phyloP scores from a whole-genome alignment of 1,284 basidiomycete genomes.

The Puccinia hordei region DNA sequence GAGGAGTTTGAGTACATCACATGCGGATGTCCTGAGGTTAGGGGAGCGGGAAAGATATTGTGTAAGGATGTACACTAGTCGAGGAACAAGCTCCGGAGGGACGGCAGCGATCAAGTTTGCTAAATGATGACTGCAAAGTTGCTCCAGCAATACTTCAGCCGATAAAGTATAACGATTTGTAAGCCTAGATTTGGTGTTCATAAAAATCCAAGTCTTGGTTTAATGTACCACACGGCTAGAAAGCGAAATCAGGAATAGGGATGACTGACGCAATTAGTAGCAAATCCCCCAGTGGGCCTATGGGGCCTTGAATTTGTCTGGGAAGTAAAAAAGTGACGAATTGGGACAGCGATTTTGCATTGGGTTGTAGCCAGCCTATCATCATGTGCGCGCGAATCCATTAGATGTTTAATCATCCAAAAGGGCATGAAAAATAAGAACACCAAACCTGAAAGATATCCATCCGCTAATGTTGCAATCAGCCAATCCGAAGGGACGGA shows the following conservation, averaged over 20 bases:
- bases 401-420: neutral
- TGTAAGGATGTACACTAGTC: slow-evolving; percentile 48
- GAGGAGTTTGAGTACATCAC: slow-evolving; percentile 39
- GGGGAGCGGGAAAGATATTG: slow-evolving; percentile 34
- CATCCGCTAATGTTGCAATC: slow-evolving; percentile 36
- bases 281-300: slow-evolving; percentile 24
- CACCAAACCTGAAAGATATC: slow-evolving; percentile 44
- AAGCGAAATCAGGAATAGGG: neutral
- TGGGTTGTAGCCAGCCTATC: slow-evolving; percentile 45
- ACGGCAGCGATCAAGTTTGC: slow-evolving; percentile 32
- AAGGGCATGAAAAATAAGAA: neutral
- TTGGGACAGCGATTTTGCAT: slow-evolving; percentile 24
- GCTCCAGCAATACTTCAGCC: slow-evolving; percentile 43
- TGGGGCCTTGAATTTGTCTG: slow-evolving; percentile 4
- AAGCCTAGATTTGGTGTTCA: slow-evolving; percentile 23
- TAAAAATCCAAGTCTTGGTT: neutral
- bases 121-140: slow-evolving; percentile 45
- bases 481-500: slow-evolving; percentile 45
- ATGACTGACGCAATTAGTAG: slow-evolving; percentile 41
- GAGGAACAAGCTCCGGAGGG: slow-evolving; percentile 25
- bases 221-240: neutral
- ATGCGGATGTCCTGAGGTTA: slow-evolving; percentile 31
- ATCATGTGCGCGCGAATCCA: neutral
- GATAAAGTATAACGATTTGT: slow-evolving; percentile 36
- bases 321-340: slow-evolving; percentile 26